Evolutionary conservation across 352 stramenopile species (phyloP).

Genomic region (Phytopythium boreale): DNA sequence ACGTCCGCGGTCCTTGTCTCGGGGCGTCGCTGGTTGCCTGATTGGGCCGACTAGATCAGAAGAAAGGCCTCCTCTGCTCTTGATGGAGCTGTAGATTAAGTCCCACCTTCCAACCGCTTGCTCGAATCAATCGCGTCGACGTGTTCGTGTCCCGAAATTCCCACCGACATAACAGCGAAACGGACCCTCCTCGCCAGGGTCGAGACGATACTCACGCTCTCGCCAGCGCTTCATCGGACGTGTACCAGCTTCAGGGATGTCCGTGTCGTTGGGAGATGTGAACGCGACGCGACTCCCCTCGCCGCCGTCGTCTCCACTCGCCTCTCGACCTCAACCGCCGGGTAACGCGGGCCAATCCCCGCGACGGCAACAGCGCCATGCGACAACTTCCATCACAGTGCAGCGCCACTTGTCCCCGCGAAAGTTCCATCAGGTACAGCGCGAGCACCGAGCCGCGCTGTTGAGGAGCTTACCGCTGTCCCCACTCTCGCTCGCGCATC

Average conservation of each 20-base stretch:
- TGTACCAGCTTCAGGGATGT: not conserved
- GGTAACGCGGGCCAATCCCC: not conserved
- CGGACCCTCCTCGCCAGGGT: not conserved
- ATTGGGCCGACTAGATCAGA: not conserved
- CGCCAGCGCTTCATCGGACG: not conserved
- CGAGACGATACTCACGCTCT: not conserved
- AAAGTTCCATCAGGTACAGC: conserved; percentile 41
- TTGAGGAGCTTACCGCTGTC: conserved; percentile 28
- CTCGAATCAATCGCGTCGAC: not conserved
- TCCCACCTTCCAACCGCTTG: not conserved
- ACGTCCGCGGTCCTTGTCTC: not conserved
- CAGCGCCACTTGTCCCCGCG: conserved; percentile 35
- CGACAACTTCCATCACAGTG: not conserved
- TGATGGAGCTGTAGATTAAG: not conserved
- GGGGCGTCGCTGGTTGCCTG: not conserved
- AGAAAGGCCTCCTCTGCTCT: not conserved
- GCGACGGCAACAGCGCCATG: not conserved
- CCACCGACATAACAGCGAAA: not conserved
- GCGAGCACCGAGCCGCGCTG: conserved; percentile 27
- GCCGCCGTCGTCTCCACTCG: not conserved
- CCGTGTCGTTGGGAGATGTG: not conserved
- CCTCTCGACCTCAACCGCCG: not conserved
- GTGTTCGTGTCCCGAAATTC: not conserved
- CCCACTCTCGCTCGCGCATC: conserved; percentile 11
- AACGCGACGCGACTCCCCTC: not conserved